Evolutionary conservation across 2,329 filamentous ascomycete genomes (phyloP).

Genomic region (Magnaporthiopsis incrustans): DNA sequence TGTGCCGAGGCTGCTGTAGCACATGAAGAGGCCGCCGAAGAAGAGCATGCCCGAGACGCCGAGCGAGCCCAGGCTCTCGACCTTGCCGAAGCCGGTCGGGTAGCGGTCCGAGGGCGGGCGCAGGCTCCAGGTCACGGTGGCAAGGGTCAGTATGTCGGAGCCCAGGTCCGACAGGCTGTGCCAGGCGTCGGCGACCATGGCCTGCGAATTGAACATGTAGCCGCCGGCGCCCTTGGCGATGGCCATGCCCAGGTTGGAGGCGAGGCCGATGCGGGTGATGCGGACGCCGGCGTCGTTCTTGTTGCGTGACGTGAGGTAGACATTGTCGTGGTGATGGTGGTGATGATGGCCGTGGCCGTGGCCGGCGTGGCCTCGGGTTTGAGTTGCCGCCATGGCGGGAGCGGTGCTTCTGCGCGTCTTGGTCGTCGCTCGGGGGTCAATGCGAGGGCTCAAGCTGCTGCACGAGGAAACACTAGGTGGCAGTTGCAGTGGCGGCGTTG

Average conservation of each 20-base stretch:
- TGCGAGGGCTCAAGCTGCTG: neutral
- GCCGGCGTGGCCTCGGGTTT: neutral
- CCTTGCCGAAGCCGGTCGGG: slow-evolving; percentile 88
- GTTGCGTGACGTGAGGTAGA: slow-evolving; percentile 71
- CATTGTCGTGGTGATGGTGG: slow-evolving; percentile 78
- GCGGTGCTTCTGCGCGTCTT: slow-evolving; percentile 11
- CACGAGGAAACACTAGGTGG: slow-evolving; percentile 8
- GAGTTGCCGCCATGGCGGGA: neutral
- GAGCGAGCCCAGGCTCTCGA: slow-evolving; percentile 91
- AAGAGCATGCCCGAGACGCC: slow-evolving; percentile 90
- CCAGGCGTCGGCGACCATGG: slow-evolving; percentile 87
- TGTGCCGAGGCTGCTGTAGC: slow-evolving; percentile 63
- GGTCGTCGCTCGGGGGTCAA: neutral
- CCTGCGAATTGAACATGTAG: slow-evolving; percentile 90
- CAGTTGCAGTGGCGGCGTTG: slow-evolving; percentile 16
- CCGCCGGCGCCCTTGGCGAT: slow-evolving; percentile 87
- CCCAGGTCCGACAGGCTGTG: slow-evolving; percentile 93
- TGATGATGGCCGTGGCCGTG: slow-evolving; percentile 47
- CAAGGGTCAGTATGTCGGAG: slow-evolving; percentile 87
- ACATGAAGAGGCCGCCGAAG: slow-evolving; percentile 86
- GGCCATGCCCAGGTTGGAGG: slow-evolving; percentile 90
- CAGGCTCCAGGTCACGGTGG: slow-evolving; percentile 89
- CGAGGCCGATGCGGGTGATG: slow-evolving; percentile 82
- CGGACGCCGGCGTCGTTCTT: slow-evolving; percentile 89
- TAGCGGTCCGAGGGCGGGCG: slow-evolving; percentile 77